phyloP scores from a whole-genome alignment of 2,329 filamentous ascomycete genomes.

The Bipolaris victoriae region DNA sequence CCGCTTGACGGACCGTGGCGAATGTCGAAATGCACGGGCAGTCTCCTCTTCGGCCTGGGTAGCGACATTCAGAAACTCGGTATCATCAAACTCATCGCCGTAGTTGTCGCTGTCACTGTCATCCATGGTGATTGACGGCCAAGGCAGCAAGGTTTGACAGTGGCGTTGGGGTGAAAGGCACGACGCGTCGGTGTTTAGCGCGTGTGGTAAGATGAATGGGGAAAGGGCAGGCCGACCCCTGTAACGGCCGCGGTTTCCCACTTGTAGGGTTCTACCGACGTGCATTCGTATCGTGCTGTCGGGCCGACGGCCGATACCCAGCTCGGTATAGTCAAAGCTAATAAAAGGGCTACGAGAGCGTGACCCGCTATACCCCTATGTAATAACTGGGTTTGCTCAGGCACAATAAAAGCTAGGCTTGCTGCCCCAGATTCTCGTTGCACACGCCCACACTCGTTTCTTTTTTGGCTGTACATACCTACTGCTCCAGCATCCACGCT shows the following conservation, averaged over 20 bases:
- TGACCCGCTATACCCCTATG: constrained; percentile 16
- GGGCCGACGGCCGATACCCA: constrained; percentile 12
- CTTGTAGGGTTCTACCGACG: constrained; percentile 24
- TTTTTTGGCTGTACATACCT: constrained; percentile 21
- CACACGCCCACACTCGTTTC: constrained; percentile 28
- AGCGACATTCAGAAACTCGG: constrained; percentile 67
- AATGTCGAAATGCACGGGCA: constrained; percentile 41
- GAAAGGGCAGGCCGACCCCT: constrained; percentile 22
- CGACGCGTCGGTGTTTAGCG: constrained; percentile 37
- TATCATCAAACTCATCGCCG: constrained; percentile 68
- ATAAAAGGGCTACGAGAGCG: constrained; percentile 14
- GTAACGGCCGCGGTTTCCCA: constrained; percentile 21
- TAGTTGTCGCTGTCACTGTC: constrained; percentile 61
- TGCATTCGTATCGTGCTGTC: constrained; percentile 19
- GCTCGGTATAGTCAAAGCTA: constrained; percentile 12
- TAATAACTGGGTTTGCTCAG: constrained; percentile 7
- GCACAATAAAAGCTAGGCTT: constrained; percentile 18
- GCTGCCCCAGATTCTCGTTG: constrained; percentile 16
- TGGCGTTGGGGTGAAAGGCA: constrained; percentile 23
- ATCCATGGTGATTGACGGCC: constrained; percentile 26
- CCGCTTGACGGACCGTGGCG: constrained; percentile 47
- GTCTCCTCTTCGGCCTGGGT: constrained; percentile 55
- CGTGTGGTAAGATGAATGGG: constrained; percentile 28
- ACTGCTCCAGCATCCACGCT: constrained; percentile 22
- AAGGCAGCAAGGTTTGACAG: constrained; percentile 18